These are phyloP conservation scores for Cercophora sp. DNA, from an alignment of 495 filamentous ascomycete genomes.

Conservation along the genomic window DNA sequence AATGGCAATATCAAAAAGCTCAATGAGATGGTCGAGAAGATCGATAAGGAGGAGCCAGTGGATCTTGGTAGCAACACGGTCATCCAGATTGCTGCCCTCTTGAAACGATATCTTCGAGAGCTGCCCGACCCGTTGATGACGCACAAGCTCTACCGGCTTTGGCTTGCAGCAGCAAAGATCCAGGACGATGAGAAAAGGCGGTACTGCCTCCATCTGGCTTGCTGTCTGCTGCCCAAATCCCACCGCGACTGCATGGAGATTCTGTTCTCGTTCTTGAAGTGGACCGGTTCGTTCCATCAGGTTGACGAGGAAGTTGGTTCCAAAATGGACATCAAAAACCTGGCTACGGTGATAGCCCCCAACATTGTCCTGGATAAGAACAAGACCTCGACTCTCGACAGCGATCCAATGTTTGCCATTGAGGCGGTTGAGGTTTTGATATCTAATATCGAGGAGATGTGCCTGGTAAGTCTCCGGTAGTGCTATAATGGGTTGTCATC, in stretches of 20 bases:
- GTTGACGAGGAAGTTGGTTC: constrained; percentile 88
- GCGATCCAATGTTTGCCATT: constrained; percentile 84
- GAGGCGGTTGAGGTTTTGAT: constrained; percentile 87
- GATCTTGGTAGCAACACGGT: constrained; percentile 80
- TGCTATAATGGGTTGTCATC: constrained; percentile 16
- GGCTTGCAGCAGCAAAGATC: constrained; percentile 88
- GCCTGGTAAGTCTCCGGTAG: constrained; percentile 64
- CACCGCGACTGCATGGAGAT: constrained; percentile 95
- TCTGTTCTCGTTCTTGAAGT: constrained; percentile 93
- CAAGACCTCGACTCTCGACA: constrained; percentile 62
- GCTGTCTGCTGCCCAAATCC: constrained; percentile 87
- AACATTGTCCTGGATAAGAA: constrained; percentile 82
- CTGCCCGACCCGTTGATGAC: constrained; percentile 94
- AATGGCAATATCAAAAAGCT: constrained; percentile 95
- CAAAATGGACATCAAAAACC: constrained; percentile 98
- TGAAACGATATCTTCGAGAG: constrained; percentile 94
- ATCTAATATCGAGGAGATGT: constrained; percentile 91
- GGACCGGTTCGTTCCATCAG: constrained; percentile 94
- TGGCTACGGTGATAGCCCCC: constrained; percentile 96
- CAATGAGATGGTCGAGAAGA: constrained; percentile 73
- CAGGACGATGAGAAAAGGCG: constrained; percentile 74
- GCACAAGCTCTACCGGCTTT: constrained; percentile 88
- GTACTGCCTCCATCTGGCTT: constrained; percentile 83
- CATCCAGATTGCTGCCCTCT: constrained; percentile 87
- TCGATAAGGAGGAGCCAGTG: constrained; percentile 77